Evolutionary conservation across 2,329 filamentous ascomycete genomes (phyloP).

Genomic region (Lachnellula willkommii): DNA sequence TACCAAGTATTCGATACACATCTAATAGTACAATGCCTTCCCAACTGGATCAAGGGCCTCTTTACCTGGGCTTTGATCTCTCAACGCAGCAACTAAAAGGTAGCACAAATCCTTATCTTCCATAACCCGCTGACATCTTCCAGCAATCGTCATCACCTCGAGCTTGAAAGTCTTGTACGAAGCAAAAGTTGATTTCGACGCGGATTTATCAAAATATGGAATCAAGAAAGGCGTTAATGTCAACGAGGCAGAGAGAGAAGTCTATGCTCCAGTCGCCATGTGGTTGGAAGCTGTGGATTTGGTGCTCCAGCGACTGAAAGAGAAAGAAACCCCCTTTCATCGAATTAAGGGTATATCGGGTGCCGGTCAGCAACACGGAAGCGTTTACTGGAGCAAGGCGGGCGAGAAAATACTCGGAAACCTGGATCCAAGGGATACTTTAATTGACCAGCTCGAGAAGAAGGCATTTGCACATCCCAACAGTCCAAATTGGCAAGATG

Average conservation of each 20-base stretch:
- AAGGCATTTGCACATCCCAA: constrained; percentile 75
- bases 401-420: constrained; percentile 59
- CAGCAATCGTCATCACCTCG: constrained; percentile 78
- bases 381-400: constrained; percentile 79
- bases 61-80: constrained; percentile 91
- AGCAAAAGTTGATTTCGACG: constrained; percentile 93
- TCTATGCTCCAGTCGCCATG: constrained; percentile 87
- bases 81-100: constrained; percentile 97
- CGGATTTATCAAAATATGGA: constrained; percentile 70
- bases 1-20: not conserved
- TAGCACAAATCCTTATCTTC: constrained; percentile 29
- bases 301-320: constrained; percentile 67
- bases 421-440: constrained; percentile 54
- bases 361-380: constrained; percentile 95
- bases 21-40: constrained; percentile 31
- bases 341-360: constrained; percentile 79
- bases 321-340: constrained; percentile 65
- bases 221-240: constrained; percentile 83
- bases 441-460: constrained; percentile 65
- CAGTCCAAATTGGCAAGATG: constrained; percentile 97
- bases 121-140: constrained; percentile 14
- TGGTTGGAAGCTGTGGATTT: constrained; percentile 92
- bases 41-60: constrained; percentile 41
- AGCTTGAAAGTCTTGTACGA: constrained; percentile 75
- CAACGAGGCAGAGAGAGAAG: constrained; percentile 77